Base-by-base conservation (phyloP, 495 filamentous ascomycete species). In the Neurospora sp. region DNA sequence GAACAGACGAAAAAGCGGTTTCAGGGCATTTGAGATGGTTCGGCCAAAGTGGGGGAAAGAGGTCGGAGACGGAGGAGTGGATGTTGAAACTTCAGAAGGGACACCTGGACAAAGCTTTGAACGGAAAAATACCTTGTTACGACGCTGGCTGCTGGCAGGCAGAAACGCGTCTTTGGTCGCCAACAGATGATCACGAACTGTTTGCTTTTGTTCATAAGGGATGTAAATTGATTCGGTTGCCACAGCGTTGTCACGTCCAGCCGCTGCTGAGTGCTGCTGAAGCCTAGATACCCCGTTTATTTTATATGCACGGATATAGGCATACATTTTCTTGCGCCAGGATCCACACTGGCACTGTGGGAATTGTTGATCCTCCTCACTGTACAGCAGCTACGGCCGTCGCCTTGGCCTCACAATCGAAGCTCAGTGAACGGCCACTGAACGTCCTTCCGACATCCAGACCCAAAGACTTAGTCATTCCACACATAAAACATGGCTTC, bases 401-500 rank as follows among this genome's bases (percentile, higher is more conserved):
- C 23, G 54, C 23, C 54, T 37, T 66, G 54, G 69, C 69, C 37
- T 41, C 11, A 44, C 10, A 46, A 70, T 41, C n/a, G 23, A 70
- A 16, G 69, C 69, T 38, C 39, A 27, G 69, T 46, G 39, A 72
- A 48, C 42, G 8, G 31, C 35, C n/a, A 41, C 23, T 37, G 42
- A 66, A 39, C 31, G 31, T 16, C 46, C 18, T 69, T 59, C 20
- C 31, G 23, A 72, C 44, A 66, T 66, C 54, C 27, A 37, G 54
- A 66, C 54, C 18, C 14, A 18, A 48, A 77, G 69, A 69, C 71
- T 44, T 72, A 38, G 35, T 31, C 54, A 54, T 23, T 16, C 70
- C 62, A 31, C 20, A 70, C 38, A 69, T 59, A 77, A 76, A 75
- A 72, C 74, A 94, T 94, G 92, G 90, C 92, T 27, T 93, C 92